Base-by-base conservation (phyloP, 352 stramenopile genomes). In the Phytopythium litorale region DNA sequence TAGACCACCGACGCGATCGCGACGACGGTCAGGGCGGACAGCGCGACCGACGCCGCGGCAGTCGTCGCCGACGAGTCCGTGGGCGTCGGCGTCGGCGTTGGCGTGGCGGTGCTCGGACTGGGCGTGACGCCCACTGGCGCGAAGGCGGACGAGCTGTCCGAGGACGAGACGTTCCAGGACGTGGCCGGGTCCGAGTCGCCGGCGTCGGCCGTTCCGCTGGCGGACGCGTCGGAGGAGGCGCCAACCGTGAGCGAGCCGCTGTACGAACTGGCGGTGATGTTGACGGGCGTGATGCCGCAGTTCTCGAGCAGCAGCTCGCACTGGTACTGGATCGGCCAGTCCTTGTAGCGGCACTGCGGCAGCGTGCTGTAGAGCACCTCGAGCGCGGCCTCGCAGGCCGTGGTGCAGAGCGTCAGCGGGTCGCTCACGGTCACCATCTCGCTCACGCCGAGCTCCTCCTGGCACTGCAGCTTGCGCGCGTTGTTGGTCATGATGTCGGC, bases 271-370 rank as follows among this genome's bases (percentile, higher is more conserved):
- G 51, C 64, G 4, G 71, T 69, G 32, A 63, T 58, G 60, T 78
- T 81, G 16, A 53, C 68, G 15, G 79, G 76, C n/a, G 60, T 72
- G 59, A 81, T 73, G 46, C 70, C 76, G 65, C 79, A 89, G 66
- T 70, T 78, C 48, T 73, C 53, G 37, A 91, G 78, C 48, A 84
- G 60, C 40, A 65, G 62, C 60, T 67, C 65, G 30, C 72, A 63
- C 51, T 70, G 65, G 49, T 77, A 72, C 59, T 81, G 71, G 56
- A 88, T 65, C 0, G 68, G 71, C 76, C 71, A 84, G 63, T 81
- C 68, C 28, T 78, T 48, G 69, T 81, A 89, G 30, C 70, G 73
- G 65, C 83, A 92, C 51, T 87, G 66, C 9, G 83, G 80, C 58
- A 92, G 63, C 54, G 46, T 62, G 53, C 73, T 73, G 74, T 91